These are phyloP conservation scores for Suillus subluteus DNA, from an alignment of 768 basidiomycete genomes.

Conservation along the genomic window DNA sequence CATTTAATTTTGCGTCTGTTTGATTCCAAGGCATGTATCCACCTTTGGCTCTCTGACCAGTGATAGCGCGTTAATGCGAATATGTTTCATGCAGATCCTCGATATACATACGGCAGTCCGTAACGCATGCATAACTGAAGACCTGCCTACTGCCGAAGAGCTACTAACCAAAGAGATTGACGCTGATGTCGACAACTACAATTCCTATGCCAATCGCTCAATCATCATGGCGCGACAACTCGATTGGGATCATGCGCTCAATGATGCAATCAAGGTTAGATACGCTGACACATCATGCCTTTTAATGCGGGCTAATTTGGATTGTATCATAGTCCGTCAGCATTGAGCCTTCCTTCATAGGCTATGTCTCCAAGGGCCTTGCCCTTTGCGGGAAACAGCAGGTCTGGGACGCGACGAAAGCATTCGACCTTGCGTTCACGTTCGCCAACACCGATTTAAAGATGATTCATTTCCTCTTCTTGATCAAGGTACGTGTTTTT, in stretches of 20 bases:
- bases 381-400: not conserved
- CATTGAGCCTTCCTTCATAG: not conserved
- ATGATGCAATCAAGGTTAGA: not conserved
- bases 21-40: not conserved
- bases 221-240: not conserved
- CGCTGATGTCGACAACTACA: not conserved
- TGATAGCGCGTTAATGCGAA: not conserved
- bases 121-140: not conserved
- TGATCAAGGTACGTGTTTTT: not conserved
- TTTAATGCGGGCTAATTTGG: not conserved
- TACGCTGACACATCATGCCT: not conserved
- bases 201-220: not conserved
- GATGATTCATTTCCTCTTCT: not conserved
- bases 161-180: not conserved
- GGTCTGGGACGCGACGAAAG: not conserved
- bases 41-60: not conserved
- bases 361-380: not conserved
- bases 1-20: not conserved
- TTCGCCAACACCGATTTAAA: not conserved
- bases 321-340: not conserved
- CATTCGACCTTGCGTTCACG: not conserved
- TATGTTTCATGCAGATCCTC: not conserved
- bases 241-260: not conserved
- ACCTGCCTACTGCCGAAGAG: not conserved
- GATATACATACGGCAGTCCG: not conserved